Conservation (phyloP, 495 filamentous ascomycete species). For the Penicillium simplicissimum region DNA sequence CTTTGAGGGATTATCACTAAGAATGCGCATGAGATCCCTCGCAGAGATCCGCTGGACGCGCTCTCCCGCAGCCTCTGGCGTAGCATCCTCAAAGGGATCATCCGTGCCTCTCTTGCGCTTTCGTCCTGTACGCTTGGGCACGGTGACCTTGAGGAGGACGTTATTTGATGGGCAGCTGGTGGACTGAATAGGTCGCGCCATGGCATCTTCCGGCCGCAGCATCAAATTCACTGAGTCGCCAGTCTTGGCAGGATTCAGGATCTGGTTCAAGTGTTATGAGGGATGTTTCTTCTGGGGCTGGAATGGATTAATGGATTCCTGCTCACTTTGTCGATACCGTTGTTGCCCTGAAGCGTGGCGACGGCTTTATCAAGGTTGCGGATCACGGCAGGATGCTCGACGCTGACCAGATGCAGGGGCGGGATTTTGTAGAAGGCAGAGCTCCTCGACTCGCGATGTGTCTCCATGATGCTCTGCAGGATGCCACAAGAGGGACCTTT, state of each 20-base stretch:
- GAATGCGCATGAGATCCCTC: conserved; percentile 56
- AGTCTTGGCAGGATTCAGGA: conserved; percentile 42
- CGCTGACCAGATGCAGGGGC: conserved; percentile 61
- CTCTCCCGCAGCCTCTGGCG: conserved; percentile 7
- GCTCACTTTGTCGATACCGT: conserved; percentile 65
- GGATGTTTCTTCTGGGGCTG: background rate
- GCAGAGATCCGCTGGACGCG: conserved; percentile 29
- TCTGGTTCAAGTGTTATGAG: conserved; percentile 31
- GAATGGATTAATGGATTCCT: background rate
- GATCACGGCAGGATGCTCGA: conserved; percentile 88
- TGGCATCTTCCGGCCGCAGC: conserved; percentile 74
- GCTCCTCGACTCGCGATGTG: conserved; percentile 27
- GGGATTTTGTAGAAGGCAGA: conserved; percentile 64
- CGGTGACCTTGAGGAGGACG: conserved; percentile 79
- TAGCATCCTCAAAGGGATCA: conserved; percentile 56
- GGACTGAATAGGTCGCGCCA: conserved; percentile 72
- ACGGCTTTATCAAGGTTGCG: conserved; percentile 80
- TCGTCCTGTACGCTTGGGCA: conserved; percentile 82
- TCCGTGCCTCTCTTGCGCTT: conserved; percentile 75
- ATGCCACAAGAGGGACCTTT: background rate
- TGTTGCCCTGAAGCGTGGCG: conserved; percentile 69
- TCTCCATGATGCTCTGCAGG: conserved; percentile 20
- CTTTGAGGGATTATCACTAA: conserved; percentile 68
- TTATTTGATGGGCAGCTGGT: conserved; percentile 71
- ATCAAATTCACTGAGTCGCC: conserved; percentile 55